Evolutionary conservation across 805 yeast genomes (phyloP), one percentile per base, ranked within the genome.

Genomic region (Lachancea quebecensis): DNA sequence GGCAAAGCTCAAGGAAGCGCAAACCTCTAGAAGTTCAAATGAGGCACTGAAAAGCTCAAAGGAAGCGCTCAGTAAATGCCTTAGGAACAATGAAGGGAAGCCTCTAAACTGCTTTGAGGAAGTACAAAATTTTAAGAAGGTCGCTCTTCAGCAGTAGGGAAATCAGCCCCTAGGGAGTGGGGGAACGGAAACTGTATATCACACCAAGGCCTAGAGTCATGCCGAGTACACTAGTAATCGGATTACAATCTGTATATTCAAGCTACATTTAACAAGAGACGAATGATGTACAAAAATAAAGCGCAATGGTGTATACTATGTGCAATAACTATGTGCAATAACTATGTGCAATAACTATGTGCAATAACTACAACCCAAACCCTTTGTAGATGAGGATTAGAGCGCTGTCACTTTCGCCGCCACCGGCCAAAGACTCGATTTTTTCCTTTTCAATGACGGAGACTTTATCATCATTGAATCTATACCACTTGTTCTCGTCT

Each of bases 331-430:
- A 21, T 21, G 25, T 21, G 25, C 25, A n/a, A n/a, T n/a, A n/a
- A 21, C 25, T 21, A 21, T 21, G 25, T 21, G 25, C 25, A n/a
- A n/a, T n/a, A n/a, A 21, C 25, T 21, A 21, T 21, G 25, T 21
- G 25, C 25, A 21, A 21, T 21, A 21, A 21, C 25, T 67, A 74
- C 53, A 83, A 68, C 15, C 91, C 95, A 52, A 83, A 77, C 6
- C 88, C 95, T 61, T 82, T 83, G 71, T 93, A 93, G 45, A 93
- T 68, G 54, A 91, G 73, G 45, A 93, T 82, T 64, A 93, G 76
- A 2, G 99, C 99, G 58, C 93, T 81, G 66, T 93, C 99, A 55
- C 95, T 80, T 69, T 95, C 99, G 47, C 98, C 97, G 46, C 99
- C 99, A 37, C 99, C 99, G 4, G 97, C 85, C 53, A 93, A 73